Evolutionary conservation across 1,139 yeast species (phyloP), one percentile per base, ranked within the genome.

Genomic region (Yarrowia galli): DNA sequence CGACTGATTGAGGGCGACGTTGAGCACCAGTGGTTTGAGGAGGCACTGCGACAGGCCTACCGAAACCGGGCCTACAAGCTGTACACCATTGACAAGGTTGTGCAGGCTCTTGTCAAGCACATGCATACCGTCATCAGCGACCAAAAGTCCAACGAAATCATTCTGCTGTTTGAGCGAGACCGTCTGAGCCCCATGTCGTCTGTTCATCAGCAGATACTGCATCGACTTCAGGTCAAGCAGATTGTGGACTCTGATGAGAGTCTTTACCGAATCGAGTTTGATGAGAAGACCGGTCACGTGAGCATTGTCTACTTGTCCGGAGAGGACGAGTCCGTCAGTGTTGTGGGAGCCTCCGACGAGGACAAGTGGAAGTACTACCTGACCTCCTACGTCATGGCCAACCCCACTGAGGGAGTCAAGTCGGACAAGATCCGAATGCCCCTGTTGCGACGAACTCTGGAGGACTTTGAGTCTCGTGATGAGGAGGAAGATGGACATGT

Each of bases 381-480:
- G 67, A 95, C 98, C 0, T 90, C 97, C 65, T 95, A 89, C 78
- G 86, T 95, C 65, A 89, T 95, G 91, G 89, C 97, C 8, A 96
- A 92, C 74, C 98, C 99, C 49, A 95, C 99, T 2, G 99, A 95
- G 78, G 98, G 98, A 40, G 90, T 96, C 25, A 88, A 93, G n/a
- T 87, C 91, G n/a, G 87, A 90, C 42, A 87, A 85, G 70, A 83
- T 92, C 68, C 83, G 83, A 70, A 82, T 89, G 80, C 97, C 97
- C 63, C 91, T 91, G 77, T 80, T 89, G 68, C 89, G 86, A 72
- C 71, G 77, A 36, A 73, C 72, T 46, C 81, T 88, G 53, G 85
- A 85, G 51, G 65, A 36, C 70, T 56, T 22, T 22, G 77, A 74
- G 18, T 71, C 71, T 36, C 69, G 69, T 13, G 78, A 75, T 3